phyloP scores from a whole-genome alignment of 2,329 filamentous ascomycete species.

The Penicillium sp. region DNA sequence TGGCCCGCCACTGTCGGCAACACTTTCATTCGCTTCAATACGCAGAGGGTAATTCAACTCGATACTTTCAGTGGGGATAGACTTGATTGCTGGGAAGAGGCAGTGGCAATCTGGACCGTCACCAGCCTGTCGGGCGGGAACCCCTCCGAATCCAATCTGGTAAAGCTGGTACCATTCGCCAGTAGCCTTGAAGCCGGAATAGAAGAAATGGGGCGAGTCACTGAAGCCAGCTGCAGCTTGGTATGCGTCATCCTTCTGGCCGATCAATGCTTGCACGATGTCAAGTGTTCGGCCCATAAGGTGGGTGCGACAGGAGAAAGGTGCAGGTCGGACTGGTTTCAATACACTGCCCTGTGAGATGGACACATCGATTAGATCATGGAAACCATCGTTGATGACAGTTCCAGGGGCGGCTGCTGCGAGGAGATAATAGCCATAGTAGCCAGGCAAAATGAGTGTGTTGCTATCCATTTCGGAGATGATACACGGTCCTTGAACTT shows the following conservation, averaged over 20 bases:
- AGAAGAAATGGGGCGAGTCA: slow-evolving; percentile 53
- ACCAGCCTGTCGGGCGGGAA: slow-evolving; percentile 48
- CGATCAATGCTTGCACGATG: slow-evolving; percentile 52
- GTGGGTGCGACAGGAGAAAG: slow-evolving; percentile 50
- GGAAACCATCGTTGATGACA: slow-evolving; percentile 53
- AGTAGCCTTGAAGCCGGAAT: slow-evolving; percentile 50
- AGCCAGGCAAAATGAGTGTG: slow-evolving; percentile 51
- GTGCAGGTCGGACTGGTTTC: slow-evolving; percentile 49
- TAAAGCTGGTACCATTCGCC: slow-evolving; percentile 53
- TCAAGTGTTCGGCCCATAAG: slow-evolving; percentile 51
- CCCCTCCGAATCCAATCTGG: slow-evolving; percentile 53
- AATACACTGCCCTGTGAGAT: slow-evolving; percentile 49
- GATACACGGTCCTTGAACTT: slow-evolving; percentile 48
- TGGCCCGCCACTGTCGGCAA: slow-evolving; percentile 50
- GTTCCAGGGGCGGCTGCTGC: slow-evolving; percentile 50
- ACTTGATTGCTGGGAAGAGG: slow-evolving; percentile 53
- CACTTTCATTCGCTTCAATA: slow-evolving; percentile 50
- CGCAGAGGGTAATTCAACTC: slow-evolving; percentile 51
- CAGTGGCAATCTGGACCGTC: slow-evolving; percentile 54
- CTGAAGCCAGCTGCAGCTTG: slow-evolving; percentile 53
- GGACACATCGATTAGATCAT: slow-evolving; percentile 50
- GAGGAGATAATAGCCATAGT: slow-evolving; percentile 47
- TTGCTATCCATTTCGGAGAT: slow-evolving; percentile 54
- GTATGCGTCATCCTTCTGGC: slow-evolving; percentile 48
- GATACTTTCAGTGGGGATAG: slow-evolving; percentile 50